These are phyloP conservation scores for Sphaerulina musiva DNA, from an alignment of 2,329 filamentous ascomycete species.

Conservation along the genomic window DNA sequence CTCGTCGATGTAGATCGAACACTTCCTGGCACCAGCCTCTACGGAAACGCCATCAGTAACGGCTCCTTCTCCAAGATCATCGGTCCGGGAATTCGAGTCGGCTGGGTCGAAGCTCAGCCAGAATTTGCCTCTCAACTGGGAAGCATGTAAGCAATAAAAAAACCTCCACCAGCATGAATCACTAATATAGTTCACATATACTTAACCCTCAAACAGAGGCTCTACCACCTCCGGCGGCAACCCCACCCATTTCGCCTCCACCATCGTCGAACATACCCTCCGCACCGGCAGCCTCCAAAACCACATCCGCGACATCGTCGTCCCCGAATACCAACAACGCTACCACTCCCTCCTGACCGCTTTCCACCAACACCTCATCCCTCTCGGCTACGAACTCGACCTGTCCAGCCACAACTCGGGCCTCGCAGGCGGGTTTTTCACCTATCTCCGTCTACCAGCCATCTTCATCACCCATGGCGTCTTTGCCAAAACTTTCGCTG, in stretches of 20 bases:
- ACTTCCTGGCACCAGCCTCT: slow-evolving; percentile 56
- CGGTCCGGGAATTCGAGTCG: slow-evolving; percentile 72
- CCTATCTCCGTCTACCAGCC: slow-evolving; percentile 7
- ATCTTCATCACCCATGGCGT: slow-evolving; percentile 6
- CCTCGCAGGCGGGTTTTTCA: slow-evolving; percentile 72
- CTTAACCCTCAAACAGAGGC: slow-evolving; percentile 31
- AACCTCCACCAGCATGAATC: not conserved
- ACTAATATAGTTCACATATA: no score
- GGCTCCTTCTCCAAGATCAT: slow-evolving; percentile 84
- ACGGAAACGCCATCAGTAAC: slow-evolving; percentile 77
- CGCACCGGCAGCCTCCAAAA: slow-evolving; percentile 46
- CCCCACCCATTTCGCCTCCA: slow-evolving; percentile 53
- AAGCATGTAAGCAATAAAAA: not conserved
- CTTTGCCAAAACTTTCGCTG: slow-evolving; percentile 12
- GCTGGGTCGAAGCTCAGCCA: slow-evolving; percentile 71
- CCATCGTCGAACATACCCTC: slow-evolving; percentile 51
- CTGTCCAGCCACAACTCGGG: slow-evolving; percentile 25
- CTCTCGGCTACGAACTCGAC: slow-evolving; percentile 52
- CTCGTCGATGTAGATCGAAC: slow-evolving; percentile 69
- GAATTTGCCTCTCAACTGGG: slow-evolving; percentile 41
- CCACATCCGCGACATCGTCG: slow-evolving; percentile 48
- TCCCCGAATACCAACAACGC: slow-evolving; percentile 50
- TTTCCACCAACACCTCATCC: slow-evolving; percentile 54
- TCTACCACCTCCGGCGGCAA: slow-evolving; percentile 54
- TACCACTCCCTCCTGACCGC: slow-evolving; percentile 52